A percentile compares a stretch with the other conserved stretches of the same genome.
Evolutionary conservation across 1,284 basidiomycete genomes (phyloP).

Genomic region (Cystobasidium sp.): DNA sequence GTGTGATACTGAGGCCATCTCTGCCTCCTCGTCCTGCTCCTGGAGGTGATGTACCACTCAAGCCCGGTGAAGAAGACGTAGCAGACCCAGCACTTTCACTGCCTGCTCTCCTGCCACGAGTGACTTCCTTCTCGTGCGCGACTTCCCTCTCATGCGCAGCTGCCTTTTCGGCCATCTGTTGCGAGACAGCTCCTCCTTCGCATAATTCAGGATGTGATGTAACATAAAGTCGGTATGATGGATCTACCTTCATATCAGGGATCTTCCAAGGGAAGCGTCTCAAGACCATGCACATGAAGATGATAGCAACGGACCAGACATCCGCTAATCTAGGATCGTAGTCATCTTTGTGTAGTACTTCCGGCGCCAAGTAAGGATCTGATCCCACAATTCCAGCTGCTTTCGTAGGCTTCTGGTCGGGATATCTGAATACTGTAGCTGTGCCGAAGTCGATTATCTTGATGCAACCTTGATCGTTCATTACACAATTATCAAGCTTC

Average conservation of each 20-base stretch:
- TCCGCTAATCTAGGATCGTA: constrained; percentile 98
- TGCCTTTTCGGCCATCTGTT: constrained; percentile 20
- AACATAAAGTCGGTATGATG: constrained; percentile 88
- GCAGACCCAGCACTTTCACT: constrained; percentile 12
- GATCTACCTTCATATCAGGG: constrained; percentile 90
- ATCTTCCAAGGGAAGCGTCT: constrained; percentile 99
- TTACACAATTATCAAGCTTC: constrained; percentile 99
- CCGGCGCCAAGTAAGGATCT: constrained; percentile 97
- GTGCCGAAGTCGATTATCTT: constrained; percentile 99
- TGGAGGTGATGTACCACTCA: constrained; percentile 16
- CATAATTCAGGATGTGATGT: constrained; percentile 87
- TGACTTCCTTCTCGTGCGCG: constrained; percentile 14
- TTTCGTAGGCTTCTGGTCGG: constrained; percentile 71
- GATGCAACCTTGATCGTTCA: constrained; percentile 90
- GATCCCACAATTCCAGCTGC: constrained; percentile 94
- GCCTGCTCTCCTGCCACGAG: neutral
- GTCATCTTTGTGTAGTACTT: constrained; percentile 75
- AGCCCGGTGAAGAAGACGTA: constrained; percentile 20
- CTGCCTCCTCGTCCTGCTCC: constrained; percentile 17
- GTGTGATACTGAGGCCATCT: constrained; percentile 46
- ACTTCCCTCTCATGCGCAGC: constrained; percentile 18
- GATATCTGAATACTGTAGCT: constrained; percentile 98
- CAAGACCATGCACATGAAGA: constrained; percentile 98
- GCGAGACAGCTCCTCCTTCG: constrained; percentile 49
- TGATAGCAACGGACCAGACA: constrained; percentile 97